Base-by-base conservation (phyloP, 2,329 filamentous ascomycete genomes). In the Esteya vermicola region DNA sequence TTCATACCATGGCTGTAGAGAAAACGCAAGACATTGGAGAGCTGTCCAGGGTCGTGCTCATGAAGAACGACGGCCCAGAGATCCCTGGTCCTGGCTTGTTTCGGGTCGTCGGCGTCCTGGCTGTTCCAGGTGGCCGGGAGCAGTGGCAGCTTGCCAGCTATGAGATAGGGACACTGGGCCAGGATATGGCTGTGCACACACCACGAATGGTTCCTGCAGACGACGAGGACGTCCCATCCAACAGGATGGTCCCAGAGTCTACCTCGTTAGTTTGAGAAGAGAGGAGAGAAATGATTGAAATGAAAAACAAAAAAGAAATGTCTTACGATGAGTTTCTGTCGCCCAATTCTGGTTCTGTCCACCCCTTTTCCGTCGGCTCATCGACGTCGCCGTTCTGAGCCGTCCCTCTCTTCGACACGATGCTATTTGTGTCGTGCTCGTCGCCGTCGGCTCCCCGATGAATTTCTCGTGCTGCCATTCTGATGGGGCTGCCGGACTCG, bases 1-100 rank as follows among this genome's bases (percentile, higher is more conserved):
- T 12, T 30, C 48, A 36, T 40, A 52, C 52, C 33, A 4, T 48
- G 40, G 16, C 34, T 27, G 43, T 58, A 57, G 48, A 57, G 52
- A 44, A 50, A 58, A 6, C 42, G 40, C 4, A 58, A 36, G 1
- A 48, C 49, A 16, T 39, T 41, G 20, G 41, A 42, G 4, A 57
- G 43, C 34, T 49, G 43, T 9, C 39, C 40, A 1, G 39, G 26
- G 18, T 47, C 31, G 36, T 52, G 51, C 12, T 21, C 18, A 23
- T 40, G n/a, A 8, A 48, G 45, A 9, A 42, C 27, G 14, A 51
- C 42, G n/a, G n/a, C n/a, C n/a, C 1, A 9, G n/a, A 16, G n/a
- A 31, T 13, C 25, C 8, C 25, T 26, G 8, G 25, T 13, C 27
- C 20, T 10, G 13, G 13, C 4, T 22, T n/a, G n/a, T n/a, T n/a